Evolutionary conservation across 352 stramenopile genomes (phyloP).

Genomic region (Phytopythium chamaehyphon): DNA sequence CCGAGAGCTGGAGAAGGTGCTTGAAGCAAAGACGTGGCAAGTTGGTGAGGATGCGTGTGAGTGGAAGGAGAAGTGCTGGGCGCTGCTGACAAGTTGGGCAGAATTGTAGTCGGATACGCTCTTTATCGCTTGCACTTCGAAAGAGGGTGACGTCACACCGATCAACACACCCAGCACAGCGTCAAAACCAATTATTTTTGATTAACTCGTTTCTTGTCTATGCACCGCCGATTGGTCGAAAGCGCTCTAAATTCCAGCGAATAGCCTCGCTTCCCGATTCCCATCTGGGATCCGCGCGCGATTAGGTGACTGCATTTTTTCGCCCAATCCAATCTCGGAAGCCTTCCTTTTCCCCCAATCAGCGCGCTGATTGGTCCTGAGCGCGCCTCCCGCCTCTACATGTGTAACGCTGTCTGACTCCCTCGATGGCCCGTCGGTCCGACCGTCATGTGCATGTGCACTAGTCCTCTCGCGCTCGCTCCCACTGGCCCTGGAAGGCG

Average conservation of each 20-base stretch:
- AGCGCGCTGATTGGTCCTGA: neutral
- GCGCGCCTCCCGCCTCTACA: neutral
- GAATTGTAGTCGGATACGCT: too few relatives aligned
- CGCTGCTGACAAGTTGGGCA: too few relatives aligned
- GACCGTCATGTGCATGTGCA: neutral
- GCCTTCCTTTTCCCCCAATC: slow-evolving; percentile 1
- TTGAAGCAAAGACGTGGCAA: too few relatives aligned
- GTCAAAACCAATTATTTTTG: too few relatives aligned
- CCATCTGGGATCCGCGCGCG: slow-evolving; percentile 2
- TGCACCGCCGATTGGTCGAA: neutral
- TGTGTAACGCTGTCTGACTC: slow-evolving; percentile 8
- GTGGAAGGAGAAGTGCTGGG: too few relatives aligned
- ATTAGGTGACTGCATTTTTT: neutral
- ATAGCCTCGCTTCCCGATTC: neutral
- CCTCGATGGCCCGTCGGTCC: neutral
- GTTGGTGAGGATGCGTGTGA: too few relatives aligned
- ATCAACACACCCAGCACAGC: too few relatives aligned
- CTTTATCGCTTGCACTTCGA: too few relatives aligned
- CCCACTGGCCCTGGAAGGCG: too few relatives aligned
- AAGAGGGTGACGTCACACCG: too few relatives aligned
- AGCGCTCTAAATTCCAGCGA: neutral
- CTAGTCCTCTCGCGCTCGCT: slow-evolving; percentile 1
- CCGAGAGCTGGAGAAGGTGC: too few relatives aligned
- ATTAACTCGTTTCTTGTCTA: too few relatives aligned
- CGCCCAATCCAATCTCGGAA: neutral